These are phyloP conservation scores for Globisporangium sylvaticum DNA, from an alignment of 352 stramenopile genomes.

Conservation along the genomic window DNA sequence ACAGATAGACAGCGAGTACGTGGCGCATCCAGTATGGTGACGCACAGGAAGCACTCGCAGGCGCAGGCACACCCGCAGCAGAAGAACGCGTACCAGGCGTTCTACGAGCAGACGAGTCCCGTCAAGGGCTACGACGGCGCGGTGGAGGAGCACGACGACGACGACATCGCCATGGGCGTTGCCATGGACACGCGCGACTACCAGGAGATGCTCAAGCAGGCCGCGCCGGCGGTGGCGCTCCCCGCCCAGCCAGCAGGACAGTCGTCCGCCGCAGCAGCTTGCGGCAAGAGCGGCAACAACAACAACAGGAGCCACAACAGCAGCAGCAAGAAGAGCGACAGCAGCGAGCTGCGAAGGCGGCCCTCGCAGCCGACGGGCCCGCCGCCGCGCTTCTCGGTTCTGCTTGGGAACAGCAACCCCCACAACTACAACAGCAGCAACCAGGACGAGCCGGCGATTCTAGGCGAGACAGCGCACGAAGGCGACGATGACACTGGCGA, in stretches of 20 bases:
- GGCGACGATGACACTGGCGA: too few relatives aligned
- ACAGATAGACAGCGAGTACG: neutral
- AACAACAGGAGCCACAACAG: too few relatives aligned
- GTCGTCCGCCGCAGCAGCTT: conserved; percentile 8
- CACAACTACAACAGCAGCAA: neutral
- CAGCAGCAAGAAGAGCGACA: conserved; percentile 6
- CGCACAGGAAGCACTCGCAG: neutral
- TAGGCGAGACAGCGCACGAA: neutral
- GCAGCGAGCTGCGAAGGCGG: conserved; percentile 2
- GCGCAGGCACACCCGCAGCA: conserved; percentile 19
- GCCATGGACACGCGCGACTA: conserved; percentile 66
- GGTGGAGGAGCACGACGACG: neutral
- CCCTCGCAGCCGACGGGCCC: neutral
- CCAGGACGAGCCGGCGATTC: neutral
- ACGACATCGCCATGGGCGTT: conserved; percentile 30
- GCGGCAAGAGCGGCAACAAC: neutral
- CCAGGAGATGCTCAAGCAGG: conserved; percentile 42
- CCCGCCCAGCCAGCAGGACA: conserved; percentile 12
- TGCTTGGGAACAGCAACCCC: neutral
- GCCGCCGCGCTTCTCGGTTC: conserved; percentile 7
- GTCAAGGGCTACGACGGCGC: neutral
- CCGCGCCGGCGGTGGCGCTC: conserved; percentile 1
- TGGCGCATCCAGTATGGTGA: neutral
- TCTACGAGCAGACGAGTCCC: conserved; percentile 15
- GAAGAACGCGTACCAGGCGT: conserved; percentile 16